A percentile compares a stretch with the other conserved stretches of the same genome.
Evolutionary conservation across 768 basidiomycete species (phyloP).

Genomic region (Mycena capillaripes): DNA sequence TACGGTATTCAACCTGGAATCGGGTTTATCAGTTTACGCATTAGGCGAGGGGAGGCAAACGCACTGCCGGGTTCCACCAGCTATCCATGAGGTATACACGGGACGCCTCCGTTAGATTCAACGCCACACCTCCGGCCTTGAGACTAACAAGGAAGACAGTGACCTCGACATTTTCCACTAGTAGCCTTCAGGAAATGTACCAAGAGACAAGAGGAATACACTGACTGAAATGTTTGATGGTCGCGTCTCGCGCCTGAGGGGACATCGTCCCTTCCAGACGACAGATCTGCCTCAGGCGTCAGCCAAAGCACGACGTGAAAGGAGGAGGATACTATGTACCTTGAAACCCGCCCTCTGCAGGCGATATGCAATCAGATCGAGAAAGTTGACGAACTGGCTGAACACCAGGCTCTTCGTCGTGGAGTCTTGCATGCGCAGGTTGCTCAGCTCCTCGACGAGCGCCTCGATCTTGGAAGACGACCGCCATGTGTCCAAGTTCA

Average conservation of each 20-base stretch:
- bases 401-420: constrained; percentile 98
- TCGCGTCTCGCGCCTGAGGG: constrained; percentile 95
- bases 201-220: constrained; percentile 29
- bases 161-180: constrained; percentile 93
- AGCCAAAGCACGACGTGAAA: not conserved
- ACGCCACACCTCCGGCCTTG: constrained; percentile 95
- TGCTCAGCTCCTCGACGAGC: constrained; percentile 92
- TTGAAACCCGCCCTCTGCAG: constrained; percentile 93
- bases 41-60: constrained; percentile 25
- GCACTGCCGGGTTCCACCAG: constrained; percentile 98
- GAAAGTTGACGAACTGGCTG: constrained; percentile 93
- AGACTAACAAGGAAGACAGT: constrained; percentile 98
- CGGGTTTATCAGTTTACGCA: not conserved
- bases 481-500: constrained; percentile 91
- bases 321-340: constrained; percentile 56
- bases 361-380: constrained; percentile 94
- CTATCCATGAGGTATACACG: constrained; percentile 97
- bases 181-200: not conserved
- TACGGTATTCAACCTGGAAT: constrained; percentile 81
- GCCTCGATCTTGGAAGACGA: constrained; percentile 99
- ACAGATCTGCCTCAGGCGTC: constrained; percentile 72
- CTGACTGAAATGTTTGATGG: constrained; percentile 94
- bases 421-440: constrained; percentile 84
- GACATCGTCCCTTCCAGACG: constrained; percentile 97
- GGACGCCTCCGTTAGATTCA: constrained; percentile 92